A percentile compares a stretch with the other conserved stretches of the same genome.
These are phyloP conservation scores for Debaryomyces singareniensis DNA, from an alignment of 1,139 yeast species.

Conservation along the genomic window DNA sequence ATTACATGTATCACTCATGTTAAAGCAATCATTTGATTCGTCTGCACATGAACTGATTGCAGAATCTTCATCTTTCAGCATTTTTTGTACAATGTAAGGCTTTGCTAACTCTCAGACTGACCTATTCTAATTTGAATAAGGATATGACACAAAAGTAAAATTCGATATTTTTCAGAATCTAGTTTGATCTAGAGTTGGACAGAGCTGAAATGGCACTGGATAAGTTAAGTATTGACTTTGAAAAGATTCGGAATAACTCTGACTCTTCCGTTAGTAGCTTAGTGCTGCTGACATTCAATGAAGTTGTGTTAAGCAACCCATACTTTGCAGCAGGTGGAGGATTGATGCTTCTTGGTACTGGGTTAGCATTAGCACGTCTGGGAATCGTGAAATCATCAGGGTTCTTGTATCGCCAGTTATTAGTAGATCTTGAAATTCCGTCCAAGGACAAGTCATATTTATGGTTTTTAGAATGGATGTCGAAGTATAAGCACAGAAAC, in stretches of 20 bases:
- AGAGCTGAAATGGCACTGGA: background rate
- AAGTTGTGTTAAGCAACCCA: conserved; percentile 68
- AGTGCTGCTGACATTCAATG: conserved; percentile 37
- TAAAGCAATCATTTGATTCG: too few relatives aligned
- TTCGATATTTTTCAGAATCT: too few relatives aligned
- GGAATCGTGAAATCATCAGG: conserved; percentile 60
- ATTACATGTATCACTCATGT: too few relatives aligned
- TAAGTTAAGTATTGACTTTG: conserved; percentile 20
- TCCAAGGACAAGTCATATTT: conserved; percentile 88
- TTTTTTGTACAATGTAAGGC: background rate
- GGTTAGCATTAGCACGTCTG: conserved; percentile 70
- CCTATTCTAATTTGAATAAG: too few relatives aligned
- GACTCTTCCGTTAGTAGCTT: conserved; percentile 35
- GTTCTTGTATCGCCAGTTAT: conserved; percentile 70
- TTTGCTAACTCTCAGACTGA: too few relatives aligned
- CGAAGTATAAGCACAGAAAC: conserved; percentile 63
- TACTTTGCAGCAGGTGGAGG: conserved; percentile 98
- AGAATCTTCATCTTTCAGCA: background rate
- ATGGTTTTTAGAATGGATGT: conserved; percentile 98
- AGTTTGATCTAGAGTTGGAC: too few relatives aligned
- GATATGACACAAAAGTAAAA: too few relatives aligned
- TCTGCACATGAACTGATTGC: too few relatives aligned
- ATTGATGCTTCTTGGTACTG: conserved; percentile 86
- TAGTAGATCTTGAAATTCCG: conserved; percentile 90
- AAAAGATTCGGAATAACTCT: conserved; percentile 27